Evolutionary conservation across 1,284 basidiomycete genomes (phyloP).

Genomic region (Porodaedalea pini): DNA sequence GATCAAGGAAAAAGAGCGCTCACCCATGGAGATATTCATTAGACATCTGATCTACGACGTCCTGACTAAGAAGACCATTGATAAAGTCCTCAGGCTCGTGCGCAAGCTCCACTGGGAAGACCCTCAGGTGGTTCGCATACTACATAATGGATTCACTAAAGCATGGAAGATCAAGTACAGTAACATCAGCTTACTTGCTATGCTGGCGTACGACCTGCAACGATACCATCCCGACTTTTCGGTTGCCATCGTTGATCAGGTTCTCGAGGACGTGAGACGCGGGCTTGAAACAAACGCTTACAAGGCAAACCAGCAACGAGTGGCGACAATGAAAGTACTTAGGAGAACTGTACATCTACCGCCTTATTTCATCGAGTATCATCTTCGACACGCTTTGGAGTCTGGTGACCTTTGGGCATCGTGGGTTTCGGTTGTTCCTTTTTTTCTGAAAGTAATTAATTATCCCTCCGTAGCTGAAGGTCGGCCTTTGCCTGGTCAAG

Average conservation of each 20-base stretch:
- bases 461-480: constrained; percentile 64
- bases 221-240: constrained; percentile 89
- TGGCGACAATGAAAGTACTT: constrained; percentile 92
- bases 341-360: constrained; percentile 96
- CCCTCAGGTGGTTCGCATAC: constrained; percentile 44
- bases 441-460: constrained; percentile 10
- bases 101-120: constrained; percentile 98
- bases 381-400: constrained; percentile 96
- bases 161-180: constrained; percentile 96
- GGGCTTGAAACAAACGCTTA: constrained; percentile 95
- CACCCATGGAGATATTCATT: constrained; percentile 89
- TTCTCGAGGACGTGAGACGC: constrained; percentile 86
- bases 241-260: constrained; percentile 87
- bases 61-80: constrained; percentile 85
- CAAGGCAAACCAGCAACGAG: constrained; percentile 89
- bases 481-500: constrained; percentile 78
- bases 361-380: constrained; percentile 85
- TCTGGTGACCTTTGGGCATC: constrained; percentile 93
- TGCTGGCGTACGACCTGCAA: constrained; percentile 91
- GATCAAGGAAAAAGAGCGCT: constrained; percentile 80
- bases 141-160: constrained; percentile 87
- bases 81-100: constrained; percentile 88
- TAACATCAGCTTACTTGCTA: constrained; percentile 88
- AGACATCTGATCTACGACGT: constrained; percentile 91
- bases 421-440: constrained; percentile 47